Base-by-base conservation (phyloP, 2,329 filamentous ascomycete species). In the Sporothrix humicola region DNA sequence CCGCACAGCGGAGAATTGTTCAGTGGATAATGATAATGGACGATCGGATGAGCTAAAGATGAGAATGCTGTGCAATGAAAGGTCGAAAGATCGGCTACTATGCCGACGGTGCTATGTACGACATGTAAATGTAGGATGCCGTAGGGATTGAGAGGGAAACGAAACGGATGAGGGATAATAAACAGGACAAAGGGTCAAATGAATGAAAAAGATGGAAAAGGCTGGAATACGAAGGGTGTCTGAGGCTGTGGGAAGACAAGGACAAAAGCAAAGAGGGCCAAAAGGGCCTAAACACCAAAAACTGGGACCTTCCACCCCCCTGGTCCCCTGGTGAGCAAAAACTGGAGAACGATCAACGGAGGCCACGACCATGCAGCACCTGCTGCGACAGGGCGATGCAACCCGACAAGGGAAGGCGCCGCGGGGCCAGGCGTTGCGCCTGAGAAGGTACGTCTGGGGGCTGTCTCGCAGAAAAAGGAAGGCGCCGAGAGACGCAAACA, bases 291-390 rank as follows among this genome's bases (percentile, higher is more conserved):
- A 37, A 37, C 4, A 7, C 31, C 31, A 37, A 68, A 72, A 72
- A 59, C 17, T 42, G 61, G 61, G 52, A 54, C 20, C 42, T 7
- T n/a, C 26, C 20, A 9, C 52, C 31, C 58, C 58, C 13, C 56
- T 23, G 42, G 59, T 20, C 59, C 56, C 56, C 37, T 65, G 59
- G 59, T 37, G 58, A 20, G 58, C 37, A 50, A 72, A 68, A 72
- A 72, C 37, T 42, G 71, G 71, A 54, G 71, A 72, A 65, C 26
- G 70, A 72, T 46, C 71, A 58, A 44, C 66, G 48, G 20, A 13
- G 48, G 31, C 46, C 63, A 66, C 44, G 46, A n/a, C 65, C 23
- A 68, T 31, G 46, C 4, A 69, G 44, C 66, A n/a, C 48, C 50
- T 42, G 52, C 52, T 46, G 68, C 54, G 20, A 59, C 68, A 70